A percentile compares a stretch with the other conserved stretches of the same genome.
Evolutionary conservation across 257 asterid genomes (phyloP).

Genomic region (Solanum gracilifrons): DNA sequence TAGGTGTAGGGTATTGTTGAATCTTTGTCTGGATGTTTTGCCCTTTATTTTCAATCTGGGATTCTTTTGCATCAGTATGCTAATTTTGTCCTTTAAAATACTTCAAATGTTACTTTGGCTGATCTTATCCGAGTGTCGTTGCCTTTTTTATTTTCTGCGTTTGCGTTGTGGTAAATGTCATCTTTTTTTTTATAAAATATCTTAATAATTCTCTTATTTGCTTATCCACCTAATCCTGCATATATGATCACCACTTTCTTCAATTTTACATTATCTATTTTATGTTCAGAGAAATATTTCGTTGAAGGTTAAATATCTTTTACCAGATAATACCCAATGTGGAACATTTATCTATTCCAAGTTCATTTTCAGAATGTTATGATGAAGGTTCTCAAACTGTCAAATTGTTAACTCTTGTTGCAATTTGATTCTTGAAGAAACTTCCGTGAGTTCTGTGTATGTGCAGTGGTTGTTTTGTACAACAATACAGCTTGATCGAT

Average conservation of each 20-base stretch:
- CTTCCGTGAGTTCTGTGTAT: background rate
- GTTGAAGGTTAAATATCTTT: background rate
- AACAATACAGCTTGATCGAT: background rate
- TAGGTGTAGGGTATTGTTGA: slow-evolving; percentile 4
- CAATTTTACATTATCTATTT: background rate
- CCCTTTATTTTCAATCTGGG: background rate
- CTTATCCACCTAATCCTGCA: background rate
- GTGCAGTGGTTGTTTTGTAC: background rate
- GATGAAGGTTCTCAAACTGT: background rate
- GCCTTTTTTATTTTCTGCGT: background rate
- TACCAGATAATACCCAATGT: background rate
- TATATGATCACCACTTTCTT: background rate
- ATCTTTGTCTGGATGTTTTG: background rate
- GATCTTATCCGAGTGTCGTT: background rate
- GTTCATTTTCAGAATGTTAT: background rate
- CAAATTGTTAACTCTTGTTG: background rate
- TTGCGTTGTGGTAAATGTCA: background rate
- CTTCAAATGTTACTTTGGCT: background rate
- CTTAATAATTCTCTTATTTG: too few relatives aligned
- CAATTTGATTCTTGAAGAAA: too few relatives aligned
- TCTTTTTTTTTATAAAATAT: background rate
- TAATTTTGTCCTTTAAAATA: background rate
- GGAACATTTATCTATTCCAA: background rate
- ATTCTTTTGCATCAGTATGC: background rate
- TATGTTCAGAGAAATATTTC: background rate